Evolutionary conservation across 345 rosid species (phyloP), one percentile per base, ranked within the genome.

Genomic region (Microcos paniculata): DNA sequence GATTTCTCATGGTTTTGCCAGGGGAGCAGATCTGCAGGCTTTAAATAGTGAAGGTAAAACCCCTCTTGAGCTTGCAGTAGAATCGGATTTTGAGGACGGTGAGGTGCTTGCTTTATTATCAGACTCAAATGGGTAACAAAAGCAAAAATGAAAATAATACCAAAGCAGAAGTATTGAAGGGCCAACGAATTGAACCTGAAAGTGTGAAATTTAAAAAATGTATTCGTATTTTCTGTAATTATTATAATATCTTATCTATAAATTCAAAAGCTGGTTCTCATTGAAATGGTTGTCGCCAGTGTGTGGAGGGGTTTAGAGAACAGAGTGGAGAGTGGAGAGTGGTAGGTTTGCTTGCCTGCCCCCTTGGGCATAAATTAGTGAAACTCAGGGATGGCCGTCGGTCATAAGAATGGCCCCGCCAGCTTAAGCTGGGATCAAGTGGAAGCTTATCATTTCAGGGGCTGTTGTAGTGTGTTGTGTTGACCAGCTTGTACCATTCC

Each of bases 1-100:
- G 63, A 66, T 68, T 21, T 45, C 43, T 52, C 7, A 35, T 65
- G 61, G 35, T 63, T 65, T 70, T 74, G 78, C 77, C 95, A 96
- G 99, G 89, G 99, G 98, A 73, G 96, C 99, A 23, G 88, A 96
- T 83, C 89, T 87, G 15, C 86, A 84, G 46, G 92, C 90, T 9
- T 70, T 88, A 16, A 88, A 80, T 62, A 79, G 83, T 8, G 94
- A 91, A 72, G 97, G 94, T 48, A 92, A 93, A 82, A 83, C 81
- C 4, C 80, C 91, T 46, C 85, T 86, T n/a, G 88, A 92, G 58
- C 82, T 92, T 21, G 96, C 92, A 23, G 72, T 79, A 52, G 91
- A 88, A 70, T 86, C 88, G 0, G 87, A 86, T 38, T 88, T 91
- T 69, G 79, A 73, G 3, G 93, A 95, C 67, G 24, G 55, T 66